Percentiles rank a stretch among this genome's conserved stretches.
These are phyloP conservation scores for Suhomyces anneliseae DNA, from an alignment of 1,139 yeast genomes.

Conservation along the genomic window DNA sequence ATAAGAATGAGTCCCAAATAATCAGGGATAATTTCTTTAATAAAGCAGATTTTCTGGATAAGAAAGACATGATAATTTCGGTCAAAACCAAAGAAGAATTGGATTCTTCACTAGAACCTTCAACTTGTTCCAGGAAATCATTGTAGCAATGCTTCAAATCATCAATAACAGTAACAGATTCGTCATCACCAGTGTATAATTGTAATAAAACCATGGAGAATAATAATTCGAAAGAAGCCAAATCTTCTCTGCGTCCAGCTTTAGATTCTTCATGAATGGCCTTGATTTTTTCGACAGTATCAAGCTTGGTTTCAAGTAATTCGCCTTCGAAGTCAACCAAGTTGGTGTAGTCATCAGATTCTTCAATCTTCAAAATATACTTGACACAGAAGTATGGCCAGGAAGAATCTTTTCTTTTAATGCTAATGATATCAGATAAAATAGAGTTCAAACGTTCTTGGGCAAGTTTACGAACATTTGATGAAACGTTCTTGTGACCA, in stretches of 20 bases:
- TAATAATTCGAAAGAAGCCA: slow-evolving; percentile 61
- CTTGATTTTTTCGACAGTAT: slow-evolving; percentile 51
- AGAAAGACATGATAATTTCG: slow-evolving; percentile 74
- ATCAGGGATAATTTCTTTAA: slow-evolving; percentile 69
- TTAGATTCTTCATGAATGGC: slow-evolving; percentile 37
- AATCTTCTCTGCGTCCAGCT: slow-evolving; percentile 21
- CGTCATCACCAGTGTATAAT: slow-evolving; percentile 76
- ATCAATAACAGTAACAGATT: slow-evolving; percentile 70
- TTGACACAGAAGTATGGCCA: slow-evolving; percentile 58
- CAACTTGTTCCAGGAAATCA: slow-evolving; percentile 25
- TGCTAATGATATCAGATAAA: slow-evolving; percentile 56
- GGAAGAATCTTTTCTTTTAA: slow-evolving; percentile 41
- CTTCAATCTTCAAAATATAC: slow-evolving; percentile 28
- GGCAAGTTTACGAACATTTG: slow-evolving; percentile 40
- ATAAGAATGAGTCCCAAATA: slow-evolving; percentile 68
- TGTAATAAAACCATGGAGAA: slow-evolving; percentile 79
- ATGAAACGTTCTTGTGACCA: slow-evolving; percentile 23
- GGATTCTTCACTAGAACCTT: slow-evolving; percentile 16
- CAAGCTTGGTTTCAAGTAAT: slow-evolving; percentile 46
- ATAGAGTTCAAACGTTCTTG: slow-evolving; percentile 67
- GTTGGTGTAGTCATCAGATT: slow-evolving; percentile 25
- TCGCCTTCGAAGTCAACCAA: slow-evolving; percentile 56
- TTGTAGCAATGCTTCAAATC: slow-evolving; percentile 64
- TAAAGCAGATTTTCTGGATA: slow-evolving; percentile 70
- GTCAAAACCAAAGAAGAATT: slow-evolving; percentile 64